These are phyloP conservation scores for Fusarium torulosum DNA, from an alignment of 2,329 filamentous ascomycete species.

Conservation along the genomic window DNA sequence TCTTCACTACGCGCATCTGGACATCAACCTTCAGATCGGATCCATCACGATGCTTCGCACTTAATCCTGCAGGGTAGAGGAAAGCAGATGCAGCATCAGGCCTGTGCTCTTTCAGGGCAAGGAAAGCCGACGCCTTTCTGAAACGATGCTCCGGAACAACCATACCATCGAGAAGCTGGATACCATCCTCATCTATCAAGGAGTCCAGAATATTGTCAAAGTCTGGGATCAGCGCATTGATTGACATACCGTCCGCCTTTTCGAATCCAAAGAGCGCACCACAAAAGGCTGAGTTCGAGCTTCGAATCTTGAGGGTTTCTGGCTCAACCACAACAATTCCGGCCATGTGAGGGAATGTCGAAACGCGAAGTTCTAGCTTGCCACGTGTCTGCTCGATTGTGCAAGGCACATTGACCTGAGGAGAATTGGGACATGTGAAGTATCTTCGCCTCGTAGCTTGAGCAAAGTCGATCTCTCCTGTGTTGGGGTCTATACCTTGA, in stretches of 20 bases:
- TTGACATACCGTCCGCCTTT: constrained; percentile 81
- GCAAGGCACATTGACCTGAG: constrained; percentile 84
- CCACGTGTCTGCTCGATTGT: constrained; percentile 80
- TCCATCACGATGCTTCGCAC: constrained; percentile 89
- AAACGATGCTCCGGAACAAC: constrained; percentile 98
- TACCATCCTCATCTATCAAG: constrained; percentile 86
- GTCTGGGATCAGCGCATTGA: constrained; percentile 84
- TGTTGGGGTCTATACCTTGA: constrained; percentile 76
- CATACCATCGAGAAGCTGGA: constrained; percentile 89
- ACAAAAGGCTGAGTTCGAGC: constrained; percentile 95
- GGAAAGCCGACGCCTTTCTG: constrained; percentile 84
- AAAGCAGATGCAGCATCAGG: constrained; percentile 84
- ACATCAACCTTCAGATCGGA: constrained; percentile 93
- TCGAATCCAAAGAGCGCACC: constrained; percentile 91
- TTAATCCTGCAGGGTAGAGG: constrained; percentile 84
- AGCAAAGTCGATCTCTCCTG: constrained; percentile 81
- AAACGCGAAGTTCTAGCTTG: constrained; percentile 81
- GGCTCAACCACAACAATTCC: constrained; percentile 95
- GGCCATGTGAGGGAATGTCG: constrained; percentile 96
- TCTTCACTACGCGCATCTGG: constrained; percentile 96
- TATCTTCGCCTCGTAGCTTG: constrained; percentile 78
- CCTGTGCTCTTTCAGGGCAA: constrained; percentile 85
- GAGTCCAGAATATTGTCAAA: constrained; percentile 88
- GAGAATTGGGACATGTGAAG: constrained; percentile 85
- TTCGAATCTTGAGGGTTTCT: constrained; percentile 81